phyloP scores from a whole-genome alignment of 176 grass and related monocot genomes.

The Poa pratensis region DNA sequence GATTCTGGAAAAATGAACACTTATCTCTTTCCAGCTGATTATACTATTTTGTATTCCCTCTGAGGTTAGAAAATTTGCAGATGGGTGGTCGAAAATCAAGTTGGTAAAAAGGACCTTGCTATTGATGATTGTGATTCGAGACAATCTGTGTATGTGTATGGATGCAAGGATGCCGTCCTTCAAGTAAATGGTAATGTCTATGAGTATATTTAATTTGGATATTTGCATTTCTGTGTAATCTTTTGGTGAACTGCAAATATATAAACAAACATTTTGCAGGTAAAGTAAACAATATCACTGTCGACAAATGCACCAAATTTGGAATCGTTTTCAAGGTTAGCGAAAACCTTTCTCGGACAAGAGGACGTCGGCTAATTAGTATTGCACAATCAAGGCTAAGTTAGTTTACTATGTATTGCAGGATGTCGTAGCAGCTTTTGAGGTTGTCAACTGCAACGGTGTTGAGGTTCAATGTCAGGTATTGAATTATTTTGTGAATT shows the following conservation, averaged over 20 bases:
- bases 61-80: conserved; percentile 46
- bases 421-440: conserved; percentile 98
- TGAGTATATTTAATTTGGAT: conserved; percentile 24
- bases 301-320: conserved; percentile 97
- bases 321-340: conserved; percentile 89
- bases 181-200: conserved; percentile 85
- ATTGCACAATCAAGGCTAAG: conserved; percentile 15
- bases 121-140: conserved; percentile 97
- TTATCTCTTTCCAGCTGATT: conserved; percentile 12
- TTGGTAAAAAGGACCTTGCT: conserved; percentile 79
- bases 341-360: conserved; percentile 23
- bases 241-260: conserved; percentile 30
- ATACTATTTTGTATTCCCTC: conserved; percentile 19
- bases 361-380: neutral
- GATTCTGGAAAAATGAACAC: conserved; percentile 23
- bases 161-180: conserved; percentile 97
- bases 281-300: conserved; percentile 99
- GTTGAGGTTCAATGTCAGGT: conserved; percentile 99
- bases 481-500: conserved; percentile 33
- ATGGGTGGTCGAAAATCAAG: conserved; percentile 95
- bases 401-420: conserved; percentile 57
- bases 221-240: conserved; percentile 11
- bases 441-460: conserved; percentile 91
- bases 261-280: conserved; percentile 55
- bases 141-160: conserved; percentile 90